These are phyloP conservation scores for Cladorrhinum sp. DNA, from an alignment of 2,329 filamentous ascomycete genomes.

Conservation along the genomic window DNA sequence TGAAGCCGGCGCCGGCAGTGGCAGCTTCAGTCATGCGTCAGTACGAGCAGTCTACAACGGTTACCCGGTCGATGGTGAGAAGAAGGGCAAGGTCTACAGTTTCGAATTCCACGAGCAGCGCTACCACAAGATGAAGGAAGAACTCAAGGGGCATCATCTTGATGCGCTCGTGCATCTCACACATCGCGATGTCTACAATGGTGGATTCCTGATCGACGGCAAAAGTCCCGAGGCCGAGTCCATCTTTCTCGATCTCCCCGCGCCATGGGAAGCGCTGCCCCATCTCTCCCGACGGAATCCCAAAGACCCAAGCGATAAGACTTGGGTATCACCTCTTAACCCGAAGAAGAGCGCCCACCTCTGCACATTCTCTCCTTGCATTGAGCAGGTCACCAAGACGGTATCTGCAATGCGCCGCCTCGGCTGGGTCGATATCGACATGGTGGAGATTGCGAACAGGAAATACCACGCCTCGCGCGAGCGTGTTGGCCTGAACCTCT, in stretches of 20 bases:
- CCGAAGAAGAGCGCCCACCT: constrained; percentile 70
- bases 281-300: constrained; percentile 63
- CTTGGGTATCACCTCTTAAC: constrained; percentile 63
- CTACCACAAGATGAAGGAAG: constrained; percentile 64
- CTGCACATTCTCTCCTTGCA: constrained; percentile 95
- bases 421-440: constrained; percentile 88
- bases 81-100: constrained; percentile 70
- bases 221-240: constrained; percentile 63
- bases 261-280: constrained; percentile 75
- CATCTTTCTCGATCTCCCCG: constrained; percentile 76
- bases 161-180: constrained; percentile 66
- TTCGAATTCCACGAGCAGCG: constrained; percentile 78
- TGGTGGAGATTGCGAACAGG: constrained; percentile 83
- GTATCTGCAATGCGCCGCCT: constrained; percentile 74
- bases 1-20: constrained; percentile 78
- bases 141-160: constrained; percentile 67
- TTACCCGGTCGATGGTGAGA: constrained; percentile 49
- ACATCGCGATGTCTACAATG: constrained; percentile 74
- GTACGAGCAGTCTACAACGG: constrained; percentile 74
- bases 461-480: constrained; percentile 81
- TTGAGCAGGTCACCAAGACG: constrained; percentile 90
- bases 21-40: constrained; percentile 79
- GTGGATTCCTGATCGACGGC: constrained; percentile 64
- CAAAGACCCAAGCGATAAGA: constrained; percentile 17
- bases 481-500: constrained; percentile 65